phyloP scores from a whole-genome alignment of 495 filamentous ascomycete species.

The Parmelia sp. region DNA sequence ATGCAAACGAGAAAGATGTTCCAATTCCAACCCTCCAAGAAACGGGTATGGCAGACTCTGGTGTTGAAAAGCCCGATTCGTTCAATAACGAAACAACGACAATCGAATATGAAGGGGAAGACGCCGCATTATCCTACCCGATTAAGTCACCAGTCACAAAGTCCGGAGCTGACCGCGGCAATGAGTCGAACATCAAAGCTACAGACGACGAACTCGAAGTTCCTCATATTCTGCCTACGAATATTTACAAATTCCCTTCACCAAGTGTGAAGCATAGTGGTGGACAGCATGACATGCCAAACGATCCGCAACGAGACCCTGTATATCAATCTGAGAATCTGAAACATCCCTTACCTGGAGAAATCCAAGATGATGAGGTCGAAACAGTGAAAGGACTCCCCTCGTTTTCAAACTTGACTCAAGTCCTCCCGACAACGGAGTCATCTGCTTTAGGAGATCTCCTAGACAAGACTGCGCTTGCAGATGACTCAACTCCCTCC shows the following conservation, averaged over 20 bases:
- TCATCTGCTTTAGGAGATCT: not conserved
- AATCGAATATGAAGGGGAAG: not conserved
- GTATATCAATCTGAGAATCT: not conserved
- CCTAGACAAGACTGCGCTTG: not conserved
- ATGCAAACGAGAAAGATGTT: not conserved
- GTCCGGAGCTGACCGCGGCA: not conserved
- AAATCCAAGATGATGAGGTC: not conserved
- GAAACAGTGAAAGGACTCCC: not conserved
- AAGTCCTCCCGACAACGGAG: too few species aligned
- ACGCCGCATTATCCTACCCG: not conserved
- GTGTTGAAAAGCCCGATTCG: too few species aligned
- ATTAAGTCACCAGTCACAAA: not conserved
- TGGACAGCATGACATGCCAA: not conserved
- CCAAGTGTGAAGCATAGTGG: not conserved
- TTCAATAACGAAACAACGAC: not conserved
- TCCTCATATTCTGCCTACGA: not conserved
- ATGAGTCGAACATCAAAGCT: too few species aligned
- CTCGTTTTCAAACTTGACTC: not conserved
- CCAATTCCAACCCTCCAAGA: not conserved
- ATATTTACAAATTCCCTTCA: not conserved
- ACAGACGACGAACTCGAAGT: not conserved
- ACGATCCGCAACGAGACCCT: not conserved
- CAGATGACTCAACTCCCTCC: not conserved
- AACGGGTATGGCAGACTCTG: not conserved
- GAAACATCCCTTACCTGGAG: not conserved